A percentile compares a stretch with the other conserved stretches of the same genome.
phyloP scores from a whole-genome alignment of 352 stramenopile genomes.

The Aphanomyces stellatus region DNA sequence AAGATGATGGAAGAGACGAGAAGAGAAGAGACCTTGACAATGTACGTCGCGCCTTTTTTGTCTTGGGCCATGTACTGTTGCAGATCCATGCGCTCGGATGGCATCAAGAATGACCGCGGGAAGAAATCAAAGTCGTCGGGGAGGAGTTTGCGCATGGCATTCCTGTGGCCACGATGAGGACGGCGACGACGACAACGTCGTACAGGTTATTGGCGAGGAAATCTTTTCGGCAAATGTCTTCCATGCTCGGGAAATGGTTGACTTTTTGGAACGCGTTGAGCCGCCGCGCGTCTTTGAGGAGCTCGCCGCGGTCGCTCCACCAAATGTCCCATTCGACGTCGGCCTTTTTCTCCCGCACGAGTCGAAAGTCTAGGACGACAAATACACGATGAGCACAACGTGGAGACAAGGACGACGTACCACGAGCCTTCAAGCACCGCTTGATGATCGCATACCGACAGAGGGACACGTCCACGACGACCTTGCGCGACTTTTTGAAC shows the following conservation, averaged over 20 bases:
- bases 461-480: slow-evolving; percentile 32
- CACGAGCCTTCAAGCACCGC: slow-evolving; percentile 31
- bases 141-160: slow-evolving; percentile 35
- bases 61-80: slow-evolving; percentile 28
- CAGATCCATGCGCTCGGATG: slow-evolving; percentile 30
- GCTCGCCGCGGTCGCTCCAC: slow-evolving; percentile 39
- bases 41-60: slow-evolving; percentile 34
- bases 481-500: slow-evolving; percentile 16
- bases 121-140: slow-evolving; percentile 34
- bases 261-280: slow-evolving; percentile 42
- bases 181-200: no score
- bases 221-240: slow-evolving; percentile 48
- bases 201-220: slow-evolving; percentile 46
- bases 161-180: no score
- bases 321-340: slow-evolving; percentile 38
- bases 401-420: not conserved
- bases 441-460: slow-evolving; percentile 41
- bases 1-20: not conserved
- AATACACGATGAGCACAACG: not conserved
- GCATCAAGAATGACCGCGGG: slow-evolving; percentile 33
- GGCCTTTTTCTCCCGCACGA: slow-evolving; percentile 29
- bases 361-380: slow-evolving; percentile 22
- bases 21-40: slow-evolving; percentile 25
- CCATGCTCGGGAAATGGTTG: slow-evolving; percentile 48
- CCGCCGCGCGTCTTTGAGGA: slow-evolving; percentile 32